Conservation (phyloP, 805 yeast species). For the Geotrichum ghanense region DNA sequence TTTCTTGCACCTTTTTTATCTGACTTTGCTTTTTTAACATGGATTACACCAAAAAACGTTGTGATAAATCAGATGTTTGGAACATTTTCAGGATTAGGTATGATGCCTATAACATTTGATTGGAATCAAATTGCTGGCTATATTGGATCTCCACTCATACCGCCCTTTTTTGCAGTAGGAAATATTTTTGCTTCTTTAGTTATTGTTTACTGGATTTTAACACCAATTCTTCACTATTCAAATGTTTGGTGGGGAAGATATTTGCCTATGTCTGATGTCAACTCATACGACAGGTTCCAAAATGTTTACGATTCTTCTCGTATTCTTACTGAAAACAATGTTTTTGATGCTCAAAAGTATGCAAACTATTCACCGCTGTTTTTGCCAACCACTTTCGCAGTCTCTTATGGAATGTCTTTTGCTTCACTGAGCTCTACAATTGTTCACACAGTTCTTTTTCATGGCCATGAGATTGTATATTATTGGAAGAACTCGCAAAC, state of each 20-base stretch:
- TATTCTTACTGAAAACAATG: slow-evolving; percentile 33
- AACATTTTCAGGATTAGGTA: slow-evolving; percentile 45
- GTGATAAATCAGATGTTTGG: slow-evolving; percentile 60
- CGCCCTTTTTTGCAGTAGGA: slow-evolving; percentile 40
- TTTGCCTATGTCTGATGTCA: slow-evolving; percentile 42
- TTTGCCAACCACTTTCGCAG: slow-evolving; percentile 43
- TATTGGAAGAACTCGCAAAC: slow-evolving; percentile 34
- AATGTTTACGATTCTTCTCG: slow-evolving; percentile 37
- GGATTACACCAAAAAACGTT: slow-evolving; percentile 51
- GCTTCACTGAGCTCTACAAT: slow-evolving; percentile 56
- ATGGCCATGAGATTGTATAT: slow-evolving; percentile 42
- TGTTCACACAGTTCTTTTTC: slow-evolving; percentile 45
- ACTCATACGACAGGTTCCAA: slow-evolving; percentile 42
- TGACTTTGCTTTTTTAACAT: slow-evolving; percentile 46
- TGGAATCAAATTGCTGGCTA: slow-evolving; percentile 51
- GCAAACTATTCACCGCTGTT: slow-evolving; percentile 52
- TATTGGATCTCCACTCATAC: slow-evolving; percentile 52
- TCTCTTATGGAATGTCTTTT: slow-evolving; percentile 51
- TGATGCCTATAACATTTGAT: slow-evolving; percentile 57
- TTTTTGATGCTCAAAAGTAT: slow-evolving; percentile 38
- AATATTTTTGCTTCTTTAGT: slow-evolving; percentile 38
- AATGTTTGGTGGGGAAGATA: slow-evolving; percentile 50
- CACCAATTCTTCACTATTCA: slow-evolving; percentile 42
- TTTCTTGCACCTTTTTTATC: slow-evolving; percentile 48
- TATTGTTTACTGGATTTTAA: slow-evolving; percentile 40